Evolutionary conservation across 352 stramenopile species (phyloP).

Genomic region (Globisporangium sylvaticum): DNA sequence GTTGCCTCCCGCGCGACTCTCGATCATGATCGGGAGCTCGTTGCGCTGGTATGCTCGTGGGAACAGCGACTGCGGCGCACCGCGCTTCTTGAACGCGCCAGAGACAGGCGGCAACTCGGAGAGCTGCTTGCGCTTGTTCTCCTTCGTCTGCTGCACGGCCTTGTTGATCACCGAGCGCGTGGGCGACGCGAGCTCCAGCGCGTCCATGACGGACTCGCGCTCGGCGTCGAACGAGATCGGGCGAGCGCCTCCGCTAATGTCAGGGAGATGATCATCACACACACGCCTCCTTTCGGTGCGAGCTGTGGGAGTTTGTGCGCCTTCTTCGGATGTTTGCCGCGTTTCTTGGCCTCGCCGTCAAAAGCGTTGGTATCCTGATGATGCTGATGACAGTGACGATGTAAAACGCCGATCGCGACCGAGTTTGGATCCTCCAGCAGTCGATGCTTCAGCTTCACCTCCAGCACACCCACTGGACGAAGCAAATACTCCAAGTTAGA

Average conservation of each 20-base stretch:
- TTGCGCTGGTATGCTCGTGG: constrained; percentile 56
- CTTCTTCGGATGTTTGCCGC: constrained; percentile 29
- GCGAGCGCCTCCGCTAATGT: neutral
- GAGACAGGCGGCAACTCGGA: constrained; percentile 43
- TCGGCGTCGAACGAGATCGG: constrained; percentile 43
- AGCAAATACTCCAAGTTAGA: neutral
- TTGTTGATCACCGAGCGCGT: constrained; percentile 54
- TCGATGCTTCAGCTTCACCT: constrained; percentile 69
- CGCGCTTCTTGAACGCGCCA: constrained; percentile 51
- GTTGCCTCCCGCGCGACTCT: constrained; percentile 45
- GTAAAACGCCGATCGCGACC: constrained; percentile 44
- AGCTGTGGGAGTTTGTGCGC: constrained; percentile 24
- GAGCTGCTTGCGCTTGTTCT: constrained; percentile 24
- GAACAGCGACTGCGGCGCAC: constrained; percentile 40
- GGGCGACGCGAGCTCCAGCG: constrained; percentile 46
- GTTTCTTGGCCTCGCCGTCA: neutral
- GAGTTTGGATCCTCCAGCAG: constrained; percentile 42
- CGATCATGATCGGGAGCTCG: constrained; percentile 67
- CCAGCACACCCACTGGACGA: constrained; percentile 42
- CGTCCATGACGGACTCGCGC: constrained; percentile 47
- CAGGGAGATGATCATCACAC: neutral
- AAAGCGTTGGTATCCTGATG: neutral
- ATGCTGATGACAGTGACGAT: constrained; percentile 2
- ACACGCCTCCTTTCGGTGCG: neutral
- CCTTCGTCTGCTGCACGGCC: constrained; percentile 49